phyloP scores from a whole-genome alignment of 1,139 yeast genomes.

The Yamadazyma atlantica region DNA sequence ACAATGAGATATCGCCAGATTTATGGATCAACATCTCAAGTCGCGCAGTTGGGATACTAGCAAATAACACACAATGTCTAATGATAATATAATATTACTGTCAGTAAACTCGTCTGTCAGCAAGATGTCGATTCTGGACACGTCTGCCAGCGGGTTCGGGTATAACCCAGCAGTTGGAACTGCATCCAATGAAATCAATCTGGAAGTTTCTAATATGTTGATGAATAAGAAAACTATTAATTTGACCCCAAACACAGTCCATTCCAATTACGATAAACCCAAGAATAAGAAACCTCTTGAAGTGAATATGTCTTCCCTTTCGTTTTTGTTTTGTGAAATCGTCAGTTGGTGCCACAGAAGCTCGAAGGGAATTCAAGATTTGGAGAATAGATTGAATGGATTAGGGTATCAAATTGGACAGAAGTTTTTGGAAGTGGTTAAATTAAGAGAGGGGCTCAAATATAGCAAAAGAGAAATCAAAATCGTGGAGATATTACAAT shows the following conservation, averaged over 20 bases:
- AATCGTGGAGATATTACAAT: constrained; percentile 77
- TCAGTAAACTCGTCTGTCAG: constrained; percentile 34
- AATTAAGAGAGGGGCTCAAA: constrained; percentile 57
- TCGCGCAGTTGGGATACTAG: no score
- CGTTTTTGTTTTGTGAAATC: constrained; percentile 71
- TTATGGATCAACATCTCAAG: no score
- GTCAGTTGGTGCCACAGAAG: constrained; percentile 65
- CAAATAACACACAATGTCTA: constrained; percentile 32
- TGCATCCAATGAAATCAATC: constrained; percentile 35
- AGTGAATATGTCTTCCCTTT: constrained; percentile 63
- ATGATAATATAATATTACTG: constrained; percentile 39
- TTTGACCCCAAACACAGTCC: constrained; percentile 30
- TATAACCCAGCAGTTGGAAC: constrained; percentile 48
- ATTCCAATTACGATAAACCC: constrained; percentile 67
- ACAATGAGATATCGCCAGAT: no score
- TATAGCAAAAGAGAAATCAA: constrained; percentile 68
- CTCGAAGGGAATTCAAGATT: constrained; percentile 71
- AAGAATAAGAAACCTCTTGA: constrained; percentile 62
- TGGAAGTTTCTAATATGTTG: constrained; percentile 34
- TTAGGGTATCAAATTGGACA: constrained; percentile 71
- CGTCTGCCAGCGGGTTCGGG: constrained; percentile 39
- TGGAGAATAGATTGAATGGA: constrained; percentile 72
- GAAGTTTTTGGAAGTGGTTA: constrained; percentile 40
- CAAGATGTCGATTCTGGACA: constrained; percentile 36
- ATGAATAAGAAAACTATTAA: constrained; percentile 33